Evolutionary conservation across 805 yeast species (phyloP).

Genomic region (Nakazawaea siamensis): DNA sequence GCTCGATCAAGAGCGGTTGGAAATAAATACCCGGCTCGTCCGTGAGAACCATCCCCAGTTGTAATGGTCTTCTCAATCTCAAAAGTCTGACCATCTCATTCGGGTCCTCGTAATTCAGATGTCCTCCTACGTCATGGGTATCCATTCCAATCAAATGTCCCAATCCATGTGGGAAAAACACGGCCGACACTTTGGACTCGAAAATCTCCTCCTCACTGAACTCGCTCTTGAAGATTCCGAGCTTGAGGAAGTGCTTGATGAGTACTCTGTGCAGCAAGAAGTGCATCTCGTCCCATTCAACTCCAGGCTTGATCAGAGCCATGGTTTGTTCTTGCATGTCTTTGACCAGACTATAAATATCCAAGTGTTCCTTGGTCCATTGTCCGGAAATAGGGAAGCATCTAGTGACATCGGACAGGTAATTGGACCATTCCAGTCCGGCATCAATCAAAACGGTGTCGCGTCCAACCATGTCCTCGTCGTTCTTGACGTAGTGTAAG

Average conservation of each 20-base stretch:
- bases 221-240: constrained; percentile 67
- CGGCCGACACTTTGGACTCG: constrained; percentile 60
- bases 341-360: constrained; percentile 68
- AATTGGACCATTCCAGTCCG: constrained; percentile 94
- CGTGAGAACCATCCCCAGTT: constrained; percentile 78
- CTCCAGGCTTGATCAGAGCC: constrained; percentile 74
- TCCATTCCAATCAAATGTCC: constrained; percentile 94
- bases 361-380: constrained; percentile 83
- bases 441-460: constrained; percentile 82
- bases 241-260: constrained; percentile 56
- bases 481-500: constrained; percentile 81
- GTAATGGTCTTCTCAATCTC: constrained; percentile 68
- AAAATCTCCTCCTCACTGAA: constrained; percentile 57
- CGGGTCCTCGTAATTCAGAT: constrained; percentile 76
- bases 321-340: constrained; percentile 77
- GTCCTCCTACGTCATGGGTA: constrained; percentile 93
- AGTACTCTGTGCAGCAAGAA: constrained; percentile 70
- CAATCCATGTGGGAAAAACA: constrained; percentile 91
- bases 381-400: constrained; percentile 89
- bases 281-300: constrained; percentile 79
- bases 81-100: constrained; percentile 70
- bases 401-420: constrained; percentile 91
- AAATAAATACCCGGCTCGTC: constrained; percentile 95
- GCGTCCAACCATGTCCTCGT: constrained; percentile 48
- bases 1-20: constrained; percentile 70